Evolutionary conservation across 148 eudicot genomes (phyloP).

Genomic region (Cornus florida): DNA sequence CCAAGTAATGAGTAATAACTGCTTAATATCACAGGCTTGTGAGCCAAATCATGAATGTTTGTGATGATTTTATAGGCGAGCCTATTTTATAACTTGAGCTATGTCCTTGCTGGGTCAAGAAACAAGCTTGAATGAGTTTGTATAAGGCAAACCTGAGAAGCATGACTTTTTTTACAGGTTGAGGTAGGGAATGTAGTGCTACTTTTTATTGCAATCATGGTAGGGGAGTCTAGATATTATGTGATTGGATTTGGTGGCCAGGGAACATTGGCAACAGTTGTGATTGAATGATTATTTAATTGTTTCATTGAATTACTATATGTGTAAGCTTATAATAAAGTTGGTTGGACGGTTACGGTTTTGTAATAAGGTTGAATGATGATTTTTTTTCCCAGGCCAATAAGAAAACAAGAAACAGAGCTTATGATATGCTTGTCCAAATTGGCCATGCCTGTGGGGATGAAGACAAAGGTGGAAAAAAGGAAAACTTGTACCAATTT

Average conservation of each 20-base stretch:
- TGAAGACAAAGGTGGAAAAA: slow-evolving; percentile 69
- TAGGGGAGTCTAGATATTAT: not conserved
- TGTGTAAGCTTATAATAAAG: not conserved
- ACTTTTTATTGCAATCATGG: not conserved
- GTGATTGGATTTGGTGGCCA: not conserved
- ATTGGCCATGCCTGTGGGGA: slow-evolving; percentile 90
- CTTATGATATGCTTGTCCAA: slow-evolving; percentile 91
- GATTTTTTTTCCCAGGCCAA: slow-evolving; percentile 51
- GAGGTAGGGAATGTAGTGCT: not conserved
- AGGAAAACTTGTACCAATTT: slow-evolving; percentile 61
- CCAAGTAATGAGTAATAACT: too few relatives aligned
- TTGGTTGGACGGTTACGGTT: too few relatives aligned
- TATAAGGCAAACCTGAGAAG: not conserved
- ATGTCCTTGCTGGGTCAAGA: too few relatives aligned
- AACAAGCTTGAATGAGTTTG: not conserved
- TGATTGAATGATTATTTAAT: not conserved
- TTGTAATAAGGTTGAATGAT: not conserved
- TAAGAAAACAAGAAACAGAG: slow-evolving; percentile 89
- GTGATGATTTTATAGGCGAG: not conserved
- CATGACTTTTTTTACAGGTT: not conserved
- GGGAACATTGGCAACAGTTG: not conserved
- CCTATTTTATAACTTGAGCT: not conserved
- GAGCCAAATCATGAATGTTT: not conserved
- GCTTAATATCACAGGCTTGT: too few relatives aligned
- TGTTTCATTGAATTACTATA: not conserved